These are phyloP conservation scores for Yamadazyma scolyti DNA, from an alignment of 805 yeast genomes.

Conservation along the genomic window DNA sequence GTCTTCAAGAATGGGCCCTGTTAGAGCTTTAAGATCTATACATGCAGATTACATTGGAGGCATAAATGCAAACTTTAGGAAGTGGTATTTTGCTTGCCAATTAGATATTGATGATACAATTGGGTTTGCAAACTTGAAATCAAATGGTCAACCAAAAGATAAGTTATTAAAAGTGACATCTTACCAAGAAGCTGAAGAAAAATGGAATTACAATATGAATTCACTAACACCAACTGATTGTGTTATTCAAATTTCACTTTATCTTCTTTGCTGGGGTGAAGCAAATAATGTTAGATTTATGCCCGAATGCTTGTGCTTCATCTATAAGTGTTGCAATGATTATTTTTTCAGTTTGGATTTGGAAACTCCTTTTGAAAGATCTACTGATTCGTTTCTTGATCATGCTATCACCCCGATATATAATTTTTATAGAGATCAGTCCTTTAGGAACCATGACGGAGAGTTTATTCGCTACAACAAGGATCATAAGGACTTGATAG, in stretches of 20 bases:
- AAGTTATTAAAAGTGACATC: slow-evolving; percentile 9
- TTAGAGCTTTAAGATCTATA: slow-evolving; percentile 51
- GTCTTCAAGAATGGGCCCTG: slow-evolving; percentile 60
- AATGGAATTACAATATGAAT: slow-evolving; percentile 53
- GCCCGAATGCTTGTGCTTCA: slow-evolving; percentile 86
- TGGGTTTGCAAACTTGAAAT: slow-evolving; percentile 28
- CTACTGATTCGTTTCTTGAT: slow-evolving; percentile 49
- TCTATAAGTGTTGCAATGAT: slow-evolving; percentile 78
- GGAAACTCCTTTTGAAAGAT: slow-evolving; percentile 20
- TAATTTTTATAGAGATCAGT: slow-evolving; percentile 52
- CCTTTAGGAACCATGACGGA: slow-evolving; percentile 43
- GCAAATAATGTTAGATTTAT: slow-evolving; percentile 81
- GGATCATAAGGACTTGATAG: slow-evolving; percentile 69
- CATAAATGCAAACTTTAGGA: slow-evolving; percentile 58
- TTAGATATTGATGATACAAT: slow-evolving; percentile 56
- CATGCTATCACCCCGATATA: slow-evolving; percentile 75
- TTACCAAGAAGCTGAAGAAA: slow-evolving; percentile 42
- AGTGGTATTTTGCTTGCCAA: slow-evolving; percentile 76
- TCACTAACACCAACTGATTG: slow-evolving; percentile 50
- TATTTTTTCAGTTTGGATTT: slow-evolving; percentile 49
- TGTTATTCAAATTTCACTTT: slow-evolving; percentile 62
- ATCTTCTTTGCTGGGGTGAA: slow-evolving; percentile 84
- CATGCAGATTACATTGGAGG: slow-evolving; percentile 81
- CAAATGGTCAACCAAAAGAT: slow-evolving; percentile 17
- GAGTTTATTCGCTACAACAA: slow-evolving; percentile 46